Percentiles rank a stretch among this genome's conserved stretches.
Evolutionary conservation across 163 green algal genomes (phyloP).

Genomic region (Prototheca cutis): DNA sequence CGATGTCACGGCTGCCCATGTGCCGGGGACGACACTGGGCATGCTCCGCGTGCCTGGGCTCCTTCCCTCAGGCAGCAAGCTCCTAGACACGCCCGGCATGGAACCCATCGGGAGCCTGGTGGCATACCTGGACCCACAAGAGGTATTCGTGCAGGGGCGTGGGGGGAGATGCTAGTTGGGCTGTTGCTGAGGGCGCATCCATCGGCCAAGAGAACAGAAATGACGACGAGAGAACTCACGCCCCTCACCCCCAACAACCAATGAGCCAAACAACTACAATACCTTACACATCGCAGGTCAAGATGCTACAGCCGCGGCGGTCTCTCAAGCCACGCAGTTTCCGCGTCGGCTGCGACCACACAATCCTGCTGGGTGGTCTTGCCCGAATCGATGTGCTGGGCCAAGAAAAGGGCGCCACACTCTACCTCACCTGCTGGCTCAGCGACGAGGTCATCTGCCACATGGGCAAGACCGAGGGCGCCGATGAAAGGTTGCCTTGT

Average conservation of each 20-base stretch:
- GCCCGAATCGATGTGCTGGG: conserved; percentile 76
- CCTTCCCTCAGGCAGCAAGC: conserved; percentile 51
- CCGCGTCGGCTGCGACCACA: conserved; percentile 57
- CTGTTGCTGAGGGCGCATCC: too few species aligned
- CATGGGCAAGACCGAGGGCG: conserved; percentile 77
- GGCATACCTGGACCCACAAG: background rate
- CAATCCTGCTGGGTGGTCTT: conserved; percentile 69
- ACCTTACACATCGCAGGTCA: conserved; percentile 42
- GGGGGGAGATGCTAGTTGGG: too few species aligned
- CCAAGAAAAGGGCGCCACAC: conserved; percentile 39
- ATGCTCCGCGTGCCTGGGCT: conserved; percentile 75
- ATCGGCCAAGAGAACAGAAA: too few species aligned
- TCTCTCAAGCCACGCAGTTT: conserved; percentile 80
- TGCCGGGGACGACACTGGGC: conserved; percentile 91
- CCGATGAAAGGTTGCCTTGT: conserved; percentile 56
- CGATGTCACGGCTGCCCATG: conserved; percentile 59
- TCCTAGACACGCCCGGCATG: conserved; percentile 94
- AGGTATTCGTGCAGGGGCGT: too few species aligned
- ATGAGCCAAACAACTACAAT: too few species aligned
- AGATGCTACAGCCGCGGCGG: conserved; percentile 55
- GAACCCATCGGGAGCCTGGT: conserved; percentile 34
- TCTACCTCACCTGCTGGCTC: conserved; percentile 95
- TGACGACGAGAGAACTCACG: too few species aligned
- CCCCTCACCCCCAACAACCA: too few species aligned
- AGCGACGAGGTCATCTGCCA: conserved; percentile 68